Evolutionary conservation across 192 early-diverging fungal genomes (phyloP), one percentile per base, ranked within the genome.

Genomic region (Kickxella alabastrina): DNA sequence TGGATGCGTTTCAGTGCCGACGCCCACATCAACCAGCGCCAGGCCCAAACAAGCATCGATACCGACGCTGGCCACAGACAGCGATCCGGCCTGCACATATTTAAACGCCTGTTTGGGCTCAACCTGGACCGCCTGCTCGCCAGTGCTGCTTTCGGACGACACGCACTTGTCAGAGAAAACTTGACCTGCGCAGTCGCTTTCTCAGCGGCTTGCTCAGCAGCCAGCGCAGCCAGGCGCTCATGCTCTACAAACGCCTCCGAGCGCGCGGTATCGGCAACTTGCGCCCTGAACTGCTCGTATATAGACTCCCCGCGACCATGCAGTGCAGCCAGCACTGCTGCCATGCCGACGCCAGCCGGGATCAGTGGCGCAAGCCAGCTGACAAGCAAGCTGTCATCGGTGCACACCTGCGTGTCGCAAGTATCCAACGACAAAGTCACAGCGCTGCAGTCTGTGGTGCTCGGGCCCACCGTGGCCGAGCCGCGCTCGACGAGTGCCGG

Each of bases 291-390:
- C n/a, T 63, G 52, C 47, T 75, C 65, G 37, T 66, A 57, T 4
- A 75, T 49, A 5, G 71, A 60, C 35, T 62, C 64, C 25, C 71
- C 64, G 29, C 43, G 35, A 15, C 71, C 54, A 28, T 40, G 43
- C 1, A 75, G 71, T n/a, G 71, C 59, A 5, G 59, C 49, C 15
- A 75, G 37, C 10, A 59, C 64, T 4, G 59, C 48, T 12, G 59
- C 44, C 6, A 45, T 22, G 1, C 59, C 15, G 29, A 75, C 44
- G 12, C 64, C 71, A 0, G 29, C 55, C 0, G 71, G 71, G 21
- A 75, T 55, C 13, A 75, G 45, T 12, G 71, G 71, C 35, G 59
- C 54, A 10, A 75, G 63, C 71, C 71, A 75, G 24, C 45, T 46
- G 15, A 49, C 32, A 15, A 75, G 43, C 55, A 66, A 37, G 0